These are phyloP conservation scores for Bolboschoenoplectus hybrid DNA, from an alignment of 202 grass and related monocot species.

Conservation along the genomic window DNA sequence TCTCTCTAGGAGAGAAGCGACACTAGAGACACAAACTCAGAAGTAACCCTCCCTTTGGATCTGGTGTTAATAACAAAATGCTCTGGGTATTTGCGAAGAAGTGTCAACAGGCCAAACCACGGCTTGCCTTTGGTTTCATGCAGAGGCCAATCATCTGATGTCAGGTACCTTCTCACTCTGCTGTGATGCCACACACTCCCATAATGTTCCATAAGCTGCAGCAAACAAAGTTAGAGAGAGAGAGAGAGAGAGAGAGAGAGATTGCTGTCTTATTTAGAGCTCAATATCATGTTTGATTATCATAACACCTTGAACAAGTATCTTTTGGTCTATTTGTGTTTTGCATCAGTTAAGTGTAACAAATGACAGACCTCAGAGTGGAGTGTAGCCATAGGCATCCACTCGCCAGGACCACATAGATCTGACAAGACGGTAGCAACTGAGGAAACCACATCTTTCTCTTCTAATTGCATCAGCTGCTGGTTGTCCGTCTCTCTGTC, in stretches of 20 bases:
- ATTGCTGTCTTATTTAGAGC: neutral
- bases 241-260: conserved; percentile 1
- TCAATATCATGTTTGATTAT: neutral
- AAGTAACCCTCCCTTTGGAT: conserved; percentile 66
- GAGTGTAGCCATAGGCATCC: conserved; percentile 85
- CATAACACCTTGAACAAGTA: neutral
- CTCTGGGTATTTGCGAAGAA: conserved; percentile 77
- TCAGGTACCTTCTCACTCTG: conserved; percentile 70
- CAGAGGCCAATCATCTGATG: conserved; percentile 60
- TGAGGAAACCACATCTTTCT: conserved; percentile 85
- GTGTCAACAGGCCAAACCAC: conserved; percentile 61
- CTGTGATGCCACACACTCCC: conserved; percentile 74
- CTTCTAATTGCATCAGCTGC: conserved; percentile 70
- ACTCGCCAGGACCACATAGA: conserved; percentile 79
- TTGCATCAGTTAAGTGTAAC: neutral
- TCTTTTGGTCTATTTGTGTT: neutral
- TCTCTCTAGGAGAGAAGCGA: conserved; percentile 65
- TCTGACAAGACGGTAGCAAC: conserved; percentile 77
- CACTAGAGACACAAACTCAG: conserved; percentile 72
- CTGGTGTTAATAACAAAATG: conserved; percentile 87
- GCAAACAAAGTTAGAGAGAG: conserved; percentile 11
- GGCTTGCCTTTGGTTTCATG: conserved; percentile 63
- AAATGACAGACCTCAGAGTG: conserved; percentile 70
- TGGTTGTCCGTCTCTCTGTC: conserved; percentile 46
- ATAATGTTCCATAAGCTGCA: conserved; percentile 76